Percentiles rank a stretch among this genome's conserved stretches.
These are phyloP conservation scores for Eucalyptus sp. DNA, from an alignment of 345 rosid genomes.

Conservation along the genomic window DNA sequence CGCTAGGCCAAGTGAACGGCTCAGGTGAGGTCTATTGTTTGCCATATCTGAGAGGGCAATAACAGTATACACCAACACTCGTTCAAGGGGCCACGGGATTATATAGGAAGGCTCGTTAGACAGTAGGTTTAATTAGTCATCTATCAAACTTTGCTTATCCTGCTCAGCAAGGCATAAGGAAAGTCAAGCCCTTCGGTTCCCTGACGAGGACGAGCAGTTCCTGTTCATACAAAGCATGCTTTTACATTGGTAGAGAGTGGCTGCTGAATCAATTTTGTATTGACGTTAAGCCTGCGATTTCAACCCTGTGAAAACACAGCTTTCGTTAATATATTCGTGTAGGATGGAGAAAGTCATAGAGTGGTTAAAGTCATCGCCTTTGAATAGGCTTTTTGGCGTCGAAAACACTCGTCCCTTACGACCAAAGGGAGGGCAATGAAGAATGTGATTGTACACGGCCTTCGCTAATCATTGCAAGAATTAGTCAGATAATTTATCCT, in stretches of 20 bases:
- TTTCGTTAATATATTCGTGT: background rate
- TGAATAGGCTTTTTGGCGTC: background rate
- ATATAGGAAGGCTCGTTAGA: background rate
- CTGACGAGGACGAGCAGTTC: background rate
- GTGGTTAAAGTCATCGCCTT: background rate
- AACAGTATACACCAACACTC: background rate
- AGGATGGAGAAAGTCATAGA: background rate
- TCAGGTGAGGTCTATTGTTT: background rate
- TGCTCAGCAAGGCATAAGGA: background rate
- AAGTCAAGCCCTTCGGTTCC: background rate
- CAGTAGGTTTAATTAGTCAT: background rate
- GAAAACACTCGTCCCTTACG: background rate
- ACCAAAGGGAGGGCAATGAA: background rate
- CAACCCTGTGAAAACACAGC: background rate
- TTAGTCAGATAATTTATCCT: background rate
- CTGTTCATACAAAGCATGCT: background rate
- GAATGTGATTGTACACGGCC: background rate
- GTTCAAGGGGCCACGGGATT: background rate
- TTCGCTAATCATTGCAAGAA: background rate
- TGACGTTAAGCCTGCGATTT: background rate
- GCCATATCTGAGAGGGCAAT: background rate
- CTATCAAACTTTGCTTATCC: background rate
- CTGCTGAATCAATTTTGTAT: background rate
- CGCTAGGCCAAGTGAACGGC: background rate
- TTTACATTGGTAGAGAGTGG: background rate